phyloP scores from a whole-genome alignment of 1,284 basidiomycete genomes.

The Austroboletus rostrupii region DNA sequence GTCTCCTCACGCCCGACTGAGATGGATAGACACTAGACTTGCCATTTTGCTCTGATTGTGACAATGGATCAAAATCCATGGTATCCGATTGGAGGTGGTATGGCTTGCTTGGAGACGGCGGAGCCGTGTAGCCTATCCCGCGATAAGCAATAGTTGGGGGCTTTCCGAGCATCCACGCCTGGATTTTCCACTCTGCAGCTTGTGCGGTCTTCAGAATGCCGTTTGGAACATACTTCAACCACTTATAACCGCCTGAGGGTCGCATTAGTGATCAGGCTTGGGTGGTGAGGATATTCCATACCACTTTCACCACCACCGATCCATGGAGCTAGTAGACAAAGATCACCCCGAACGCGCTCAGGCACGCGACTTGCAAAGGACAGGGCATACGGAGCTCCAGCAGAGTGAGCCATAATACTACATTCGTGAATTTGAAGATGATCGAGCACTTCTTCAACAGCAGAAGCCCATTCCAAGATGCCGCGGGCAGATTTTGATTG shows the following conservation, averaged over 20 bases:
- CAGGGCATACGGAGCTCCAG: constrained; percentile 91
- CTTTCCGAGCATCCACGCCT: constrained; percentile 95
- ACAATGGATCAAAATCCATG: constrained; percentile 24
- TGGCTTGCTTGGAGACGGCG: constrained; percentile 32
- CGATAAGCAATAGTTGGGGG: constrained; percentile 78
- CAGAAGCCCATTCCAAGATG: constrained; percentile 86
- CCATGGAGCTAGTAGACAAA: constrained; percentile 96
- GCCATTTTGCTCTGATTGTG: constrained; percentile 25
- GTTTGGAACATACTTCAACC: constrained; percentile 95
- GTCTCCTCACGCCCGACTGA: constrained; percentile 38
- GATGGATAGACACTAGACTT: constrained; percentile 36
- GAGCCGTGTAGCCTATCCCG: constrained; percentile 72
- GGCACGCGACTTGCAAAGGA: constrained; percentile 77
- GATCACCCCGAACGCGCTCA: constrained; percentile 75
- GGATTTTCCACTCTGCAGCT: constrained; percentile 94
- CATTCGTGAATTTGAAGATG: constrained; percentile 75
- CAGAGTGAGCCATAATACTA: constrained; percentile 93
- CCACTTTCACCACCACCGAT: constrained; percentile 85
- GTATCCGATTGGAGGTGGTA: constrained; percentile 20
- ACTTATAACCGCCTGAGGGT: constrained; percentile 78
- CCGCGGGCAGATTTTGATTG: constrained; percentile 69
- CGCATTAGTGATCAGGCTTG: constrained; percentile 9
- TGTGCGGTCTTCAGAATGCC: constrained; percentile 92
- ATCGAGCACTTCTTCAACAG: constrained; percentile 88
- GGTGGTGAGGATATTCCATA: constrained; percentile 35